phyloP scores from a whole-genome alignment of 2,329 filamentous ascomycete species.

The Westerdykella aurantiaca region DNA sequence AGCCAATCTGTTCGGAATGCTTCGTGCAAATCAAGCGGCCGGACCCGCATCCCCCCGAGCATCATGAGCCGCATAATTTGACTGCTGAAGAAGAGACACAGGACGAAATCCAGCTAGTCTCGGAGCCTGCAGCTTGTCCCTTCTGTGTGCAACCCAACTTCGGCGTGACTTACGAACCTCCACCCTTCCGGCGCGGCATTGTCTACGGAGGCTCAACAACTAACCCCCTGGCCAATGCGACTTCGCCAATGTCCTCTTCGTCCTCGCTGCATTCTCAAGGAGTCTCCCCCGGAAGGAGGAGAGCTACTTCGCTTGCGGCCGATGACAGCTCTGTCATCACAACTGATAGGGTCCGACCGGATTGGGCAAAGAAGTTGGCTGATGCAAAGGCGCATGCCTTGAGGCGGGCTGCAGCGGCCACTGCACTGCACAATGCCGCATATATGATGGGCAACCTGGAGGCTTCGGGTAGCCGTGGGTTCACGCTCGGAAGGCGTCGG shows the following conservation, averaged over 20 bases:
- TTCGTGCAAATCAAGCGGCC: constrained; percentile 97
- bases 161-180: constrained; percentile 88
- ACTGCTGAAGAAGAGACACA: constrained; percentile 41
- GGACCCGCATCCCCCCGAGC: constrained; percentile 84
- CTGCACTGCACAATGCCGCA: constrained; percentile 87
- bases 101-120: constrained; percentile 64
- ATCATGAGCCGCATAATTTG: constrained; percentile 47
- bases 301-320: constrained; percentile 69
- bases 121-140: constrained; percentile 85
- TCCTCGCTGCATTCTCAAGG: constrained; percentile 65
- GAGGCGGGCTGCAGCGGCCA: constrained; percentile 83
- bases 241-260: constrained; percentile 78
- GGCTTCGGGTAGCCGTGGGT: constrained; percentile 44
- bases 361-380: constrained; percentile 87
- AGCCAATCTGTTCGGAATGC: constrained; percentile 95
- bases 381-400: constrained; percentile 80
- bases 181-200: constrained; percentile 80
- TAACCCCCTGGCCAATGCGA: constrained; percentile 49
- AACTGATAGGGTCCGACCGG: constrained; percentile 84
- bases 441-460: constrained; percentile 69
- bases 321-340: constrained; percentile 82
- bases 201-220: constrained; percentile 56
- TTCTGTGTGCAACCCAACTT: constrained; percentile 96
- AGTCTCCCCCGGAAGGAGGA: constrained; percentile 45
- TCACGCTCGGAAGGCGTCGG: constrained; percentile 43